Base-by-base conservation (phyloP, 768 basidiomycete genomes). In the Rhodotorula babjevae region DNA sequence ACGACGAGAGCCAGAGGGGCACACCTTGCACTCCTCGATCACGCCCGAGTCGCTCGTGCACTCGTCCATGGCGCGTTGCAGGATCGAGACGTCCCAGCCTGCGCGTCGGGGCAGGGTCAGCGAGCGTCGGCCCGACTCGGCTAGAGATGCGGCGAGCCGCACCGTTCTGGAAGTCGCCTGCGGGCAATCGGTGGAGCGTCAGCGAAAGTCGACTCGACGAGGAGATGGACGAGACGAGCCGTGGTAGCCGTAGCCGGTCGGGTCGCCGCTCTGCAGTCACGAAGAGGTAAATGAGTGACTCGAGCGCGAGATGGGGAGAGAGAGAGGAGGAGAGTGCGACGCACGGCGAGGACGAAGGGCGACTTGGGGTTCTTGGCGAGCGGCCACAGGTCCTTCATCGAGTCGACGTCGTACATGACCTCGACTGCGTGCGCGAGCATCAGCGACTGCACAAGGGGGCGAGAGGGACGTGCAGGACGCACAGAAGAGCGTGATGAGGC, bases 161-260 rank as follows among this genome's bases (percentile, higher is more conserved):
- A 36, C 36, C 87, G 72, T 87, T 86, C 63, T 84, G 80, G 80
- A 84, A 87, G 74, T 87, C 86, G 44, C 50, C 47, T 49, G 47
- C 9, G 19, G n/a, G n/a, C n/a, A 49, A 5, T 49, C 19, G 19
- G 47, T 49, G 47, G 23, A 5, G 23, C 3, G 47, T 49, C 47
- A 49, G 47, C 15, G 2, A 49, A 21, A 9, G 8, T 9, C 19
- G 21, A 36, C 36, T 36, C 9, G 19, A 21, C 47, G 47, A 21
- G 19, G 23, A 3, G 47, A 21, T 2, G 19, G 19, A 21, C 5
- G 8, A 49, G 18, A 49, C 23, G 47, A 18, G 3, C 84, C 79
- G 64, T 79, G 80, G 73, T 86, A 84, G 77, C 87, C 87, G 77
- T 86, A 87, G 19, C 87, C 87, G 47, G 87, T 88, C 21, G 84